A percentile compares a stretch with the other conserved stretches of the same genome.
Conservation (phyloP, 495 filamentous ascomycete genomes). For the Talaromyces liani region DNA sequence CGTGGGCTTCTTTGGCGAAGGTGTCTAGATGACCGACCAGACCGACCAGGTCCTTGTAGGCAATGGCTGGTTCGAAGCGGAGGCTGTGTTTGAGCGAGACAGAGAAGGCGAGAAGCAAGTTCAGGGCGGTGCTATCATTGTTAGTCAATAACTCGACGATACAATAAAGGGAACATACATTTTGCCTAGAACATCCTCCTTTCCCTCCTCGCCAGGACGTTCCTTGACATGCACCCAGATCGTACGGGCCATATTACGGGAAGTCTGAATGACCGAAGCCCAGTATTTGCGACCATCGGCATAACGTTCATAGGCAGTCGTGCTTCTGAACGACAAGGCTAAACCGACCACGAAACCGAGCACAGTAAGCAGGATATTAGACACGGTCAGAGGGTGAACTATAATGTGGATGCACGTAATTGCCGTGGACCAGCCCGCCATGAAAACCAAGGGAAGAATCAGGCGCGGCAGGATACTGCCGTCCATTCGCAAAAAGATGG, state of each 20-base stretch:
- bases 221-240: slow-evolving; percentile 73
- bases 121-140: slow-evolving; percentile 55
- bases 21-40: slow-evolving; percentile 32
- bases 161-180: slow-evolving; percentile 29
- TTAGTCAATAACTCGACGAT: background rate
- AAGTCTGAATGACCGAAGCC: slow-evolving; percentile 63
- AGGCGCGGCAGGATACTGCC: slow-evolving; percentile 75
- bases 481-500: slow-evolving; percentile 70
- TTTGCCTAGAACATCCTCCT: slow-evolving; percentile 67
- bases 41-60: slow-evolving; percentile 58
- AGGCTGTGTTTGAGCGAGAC: slow-evolving; percentile 75
- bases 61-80: slow-evolving; percentile 79
- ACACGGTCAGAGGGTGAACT: slow-evolving; percentile 46
- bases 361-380: slow-evolving; percentile 68
- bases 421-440: slow-evolving; percentile 60
- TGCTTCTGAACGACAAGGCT: slow-evolving; percentile 73
- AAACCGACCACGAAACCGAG: slow-evolving; percentile 87
- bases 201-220: slow-evolving; percentile 51
- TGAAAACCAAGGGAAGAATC: slow-evolving; percentile 62
- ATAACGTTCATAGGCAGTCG: slow-evolving; percentile 78
- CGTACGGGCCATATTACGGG: slow-evolving; percentile 65
- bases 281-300: slow-evolving; percentile 71
- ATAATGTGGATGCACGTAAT: slow-evolving; percentile 57
- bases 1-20: slow-evolving; percentile 62
- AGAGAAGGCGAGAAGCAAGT: slow-evolving; percentile 72